Evolutionary conservation across 139 green algal genomes (phyloP), one percentile per base, ranked within the genome.

Genomic region (Deuterostichococcus epilithicus): DNA sequence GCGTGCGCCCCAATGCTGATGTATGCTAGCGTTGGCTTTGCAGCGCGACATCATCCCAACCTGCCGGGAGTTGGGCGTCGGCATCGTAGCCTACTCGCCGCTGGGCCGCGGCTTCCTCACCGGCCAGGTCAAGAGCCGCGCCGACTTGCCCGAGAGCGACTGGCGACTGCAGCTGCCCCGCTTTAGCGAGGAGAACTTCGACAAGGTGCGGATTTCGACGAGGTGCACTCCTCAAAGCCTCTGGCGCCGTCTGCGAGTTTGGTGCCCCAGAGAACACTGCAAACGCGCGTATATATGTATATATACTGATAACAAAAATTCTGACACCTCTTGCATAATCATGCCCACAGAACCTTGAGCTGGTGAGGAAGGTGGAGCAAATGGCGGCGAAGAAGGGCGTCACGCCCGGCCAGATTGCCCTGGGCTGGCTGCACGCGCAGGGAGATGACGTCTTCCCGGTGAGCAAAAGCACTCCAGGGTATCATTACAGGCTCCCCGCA

Each of bases 71-170:
- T 83, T 92, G n/a, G 90, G 89, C 58, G 92, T 92, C 44, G 89
- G 81, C 3, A 81, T 94, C 1, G 73, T 93, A n/a, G 84, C 89
- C 6, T 94, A 94, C 86, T 86, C 72, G 32, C 90, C 89, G 0
- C 76, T 94, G 33, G 87, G 89, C 66, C 86, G 89, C 38, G 90
- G 89, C 76, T 76, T 92, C 39, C 85, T 94, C 1, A 85, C 84
- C 1, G 52, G 52, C 18, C 52, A 63, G 18, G 3, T 63, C 52
- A 63, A 63, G 52, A 63, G 52, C 52, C 52, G 20, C 18, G 52
- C 26, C 52, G 52, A 63, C 52, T 28, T 63, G 10, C 52, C 52
- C 26, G 52, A 63, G 3, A 20, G 28, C 28, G 70, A 75, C 39
- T 35, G 28, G 5, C 70, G 70, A 0, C 34, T 32, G 65, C 45